Base-by-base conservation (phyloP, 345 rosid species). In the Moricandia moricandioides region DNA sequence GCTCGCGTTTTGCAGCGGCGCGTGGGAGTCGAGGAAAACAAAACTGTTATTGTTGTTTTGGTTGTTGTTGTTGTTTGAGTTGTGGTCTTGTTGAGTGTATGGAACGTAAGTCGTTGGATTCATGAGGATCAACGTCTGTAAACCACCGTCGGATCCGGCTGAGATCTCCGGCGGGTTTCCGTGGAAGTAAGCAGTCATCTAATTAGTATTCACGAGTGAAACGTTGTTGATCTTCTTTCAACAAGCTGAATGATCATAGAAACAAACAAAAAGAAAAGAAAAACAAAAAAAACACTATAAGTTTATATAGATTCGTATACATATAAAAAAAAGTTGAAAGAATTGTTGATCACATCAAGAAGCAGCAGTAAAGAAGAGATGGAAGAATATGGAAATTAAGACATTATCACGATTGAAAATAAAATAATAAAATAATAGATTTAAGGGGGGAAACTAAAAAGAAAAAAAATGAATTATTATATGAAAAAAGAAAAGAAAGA, bases 91-190 rank as follows among this genome's bases (percentile, higher is more conserved):
- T 75, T 84, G 89, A 40, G 96, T 81, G 83, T 88, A 90, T 62
- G 86, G 97, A 71, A 90, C 96, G 76, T 95, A 95, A 24, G 88
- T 79, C 17, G 87, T 72, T 61, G 98, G 98, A 84, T 94, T 94
- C 98, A 91, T 94, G 68, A 94, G 92, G n/a, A 91, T 82, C 27
- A 94, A 95, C 66, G 97, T 95, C 62, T 95, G 99, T 3, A 95
- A 77, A 5, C 98, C 96, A 62, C 91, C 93, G 33, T 86, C 83
- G 26, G 83, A 79, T 47, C 89, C 93, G 16, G 83, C 85, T 18
- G 91, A 91, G 37, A 92, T 84, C 35, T 91, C 96, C 1, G 95
- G 88, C 0, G 93, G 86, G 74, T 86, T 89, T 26, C 92, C 94
- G 67, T 89, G 89, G 74, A 80, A 91, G 83, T 86, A 91, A 33